These are phyloP conservation scores for Hyaloscypha finlandica DNA, from an alignment of 495 filamentous ascomycete genomes.

Conservation along the genomic window DNA sequence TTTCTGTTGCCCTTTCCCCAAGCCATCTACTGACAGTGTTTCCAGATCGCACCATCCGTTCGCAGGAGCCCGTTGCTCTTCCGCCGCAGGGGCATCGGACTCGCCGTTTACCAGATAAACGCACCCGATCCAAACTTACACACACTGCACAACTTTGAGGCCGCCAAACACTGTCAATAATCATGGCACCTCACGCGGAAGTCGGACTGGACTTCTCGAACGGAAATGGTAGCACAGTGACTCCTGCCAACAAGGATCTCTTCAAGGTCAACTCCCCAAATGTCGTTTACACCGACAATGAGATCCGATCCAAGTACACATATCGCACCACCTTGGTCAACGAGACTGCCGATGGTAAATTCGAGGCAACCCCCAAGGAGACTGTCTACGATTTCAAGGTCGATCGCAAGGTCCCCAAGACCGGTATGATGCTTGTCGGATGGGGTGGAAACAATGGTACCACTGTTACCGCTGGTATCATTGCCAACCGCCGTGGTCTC, in stretches of 20 bases:
- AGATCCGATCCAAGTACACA: slow-evolving; percentile 89
- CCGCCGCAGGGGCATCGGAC: slow-evolving; percentile 86
- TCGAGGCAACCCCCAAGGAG: slow-evolving; percentile 83
- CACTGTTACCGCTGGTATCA: slow-evolving; percentile 95
- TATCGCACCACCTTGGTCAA: slow-evolving; percentile 90
- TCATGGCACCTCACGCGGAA: slow-evolving; percentile 95
- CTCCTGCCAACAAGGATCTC: slow-evolving; percentile 51
- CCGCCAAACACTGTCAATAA: slow-evolving; percentile 30
- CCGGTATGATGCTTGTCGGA: slow-evolving; percentile 96
- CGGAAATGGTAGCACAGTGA: slow-evolving; percentile 55
- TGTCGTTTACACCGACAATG: slow-evolving; percentile 82
- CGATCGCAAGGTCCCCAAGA: slow-evolving; percentile 88
- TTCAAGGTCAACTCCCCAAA: slow-evolving; percentile 92
- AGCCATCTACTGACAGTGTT: slow-evolving; percentile 33
- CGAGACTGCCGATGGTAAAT: slow-evolving; percentile 70
- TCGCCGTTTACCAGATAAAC: slow-evolving; percentile 64
- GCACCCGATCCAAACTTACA: slow-evolving; percentile 7
- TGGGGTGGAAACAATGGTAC: slow-evolving; percentile 99
- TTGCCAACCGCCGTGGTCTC: slow-evolving; percentile 87
- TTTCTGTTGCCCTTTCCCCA: slow-evolving; percentile 89
- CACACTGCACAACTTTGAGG: slow-evolving; percentile 12
- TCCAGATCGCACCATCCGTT: slow-evolving; percentile 90
- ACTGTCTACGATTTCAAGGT: slow-evolving; percentile 97
- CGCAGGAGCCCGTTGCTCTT: slow-evolving; percentile 95
- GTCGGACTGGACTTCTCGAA: slow-evolving; percentile 69